Percentiles rank a stretch among this genome's conserved stretches.
Conservation (phyloP, 768 basidiomycete species). For the Gloeostereum incarnatum region DNA sequence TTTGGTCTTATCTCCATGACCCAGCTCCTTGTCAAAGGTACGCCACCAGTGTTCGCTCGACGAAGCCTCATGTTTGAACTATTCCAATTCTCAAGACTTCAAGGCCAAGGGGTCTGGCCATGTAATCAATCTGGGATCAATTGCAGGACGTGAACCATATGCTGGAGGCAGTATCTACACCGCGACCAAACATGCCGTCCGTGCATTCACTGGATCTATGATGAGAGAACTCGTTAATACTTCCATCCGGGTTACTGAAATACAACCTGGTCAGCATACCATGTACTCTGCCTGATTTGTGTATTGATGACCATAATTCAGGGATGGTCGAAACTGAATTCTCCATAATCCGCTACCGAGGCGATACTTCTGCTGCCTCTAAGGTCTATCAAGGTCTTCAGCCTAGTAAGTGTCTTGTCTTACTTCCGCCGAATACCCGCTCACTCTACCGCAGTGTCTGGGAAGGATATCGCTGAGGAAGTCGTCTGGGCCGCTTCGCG, state of each 20-base stretch:
- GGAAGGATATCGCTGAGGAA: conserved; percentile 91
- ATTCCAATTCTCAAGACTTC: conserved; percentile 42
- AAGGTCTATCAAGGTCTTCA: conserved; percentile 87
- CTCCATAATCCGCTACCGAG: conserved; percentile 83
- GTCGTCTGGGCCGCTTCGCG: conserved; percentile 95
- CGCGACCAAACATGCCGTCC: conserved; percentile 83
- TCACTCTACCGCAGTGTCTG: conserved; percentile 42
- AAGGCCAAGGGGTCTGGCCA: conserved; percentile 72
- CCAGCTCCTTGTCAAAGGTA: conserved; percentile 60
- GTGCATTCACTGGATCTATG: conserved; percentile 77
- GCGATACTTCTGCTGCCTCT: conserved; percentile 73
- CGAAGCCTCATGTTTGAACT: neutral
- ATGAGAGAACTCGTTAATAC: conserved; percentile 87
- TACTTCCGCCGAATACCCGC: conserved; percentile 1
- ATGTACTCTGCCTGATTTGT: conserved; percentile 7
- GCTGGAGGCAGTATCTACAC: conserved; percentile 89
- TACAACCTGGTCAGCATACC: conserved; percentile 67
- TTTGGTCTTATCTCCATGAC: conserved; percentile 79
- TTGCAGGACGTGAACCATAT: conserved; percentile 85
- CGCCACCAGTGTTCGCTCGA: too few relatives aligned
- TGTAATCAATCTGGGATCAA: conserved; percentile 91
- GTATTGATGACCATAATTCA: conserved; percentile 13
- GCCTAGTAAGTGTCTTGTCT: conserved; percentile 51
- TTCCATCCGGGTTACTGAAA: conserved; percentile 87
- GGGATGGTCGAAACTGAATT: conserved; percentile 92